phyloP scores from a whole-genome alignment of 176 grass and related monocot genomes.

The Saccharum spontaneum region DNA sequence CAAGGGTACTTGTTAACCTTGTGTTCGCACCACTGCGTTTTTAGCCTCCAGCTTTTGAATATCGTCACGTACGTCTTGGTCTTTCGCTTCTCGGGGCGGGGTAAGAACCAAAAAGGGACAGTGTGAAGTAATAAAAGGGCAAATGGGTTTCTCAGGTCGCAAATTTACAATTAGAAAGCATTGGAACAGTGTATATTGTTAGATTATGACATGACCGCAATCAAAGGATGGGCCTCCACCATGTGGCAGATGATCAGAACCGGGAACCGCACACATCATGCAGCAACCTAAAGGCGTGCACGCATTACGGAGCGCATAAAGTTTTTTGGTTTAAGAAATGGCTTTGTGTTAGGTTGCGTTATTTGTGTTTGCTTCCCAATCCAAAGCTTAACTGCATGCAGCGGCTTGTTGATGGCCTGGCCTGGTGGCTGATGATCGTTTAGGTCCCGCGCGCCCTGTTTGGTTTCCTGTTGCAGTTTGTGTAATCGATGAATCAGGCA shows the following conservation, averaged over 20 bases:
- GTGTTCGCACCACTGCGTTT: neutral
- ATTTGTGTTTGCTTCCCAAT: conserved; percentile 10
- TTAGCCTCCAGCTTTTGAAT: neutral
- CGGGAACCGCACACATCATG: neutral
- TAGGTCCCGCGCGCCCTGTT: conserved; percentile 10
- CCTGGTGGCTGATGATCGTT: conserved; percentile 4
- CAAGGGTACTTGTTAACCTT: too few species aligned
- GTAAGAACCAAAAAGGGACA: neutral
- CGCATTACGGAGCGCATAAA: conserved; percentile 19
- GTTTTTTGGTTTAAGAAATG: neutral
- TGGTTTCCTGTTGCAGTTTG: conserved; percentile 22
- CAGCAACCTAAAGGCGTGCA: neutral
- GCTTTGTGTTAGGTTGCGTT: conserved; percentile 1
- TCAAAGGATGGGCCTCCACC: conserved; percentile 39
- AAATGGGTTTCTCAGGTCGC: neutral
- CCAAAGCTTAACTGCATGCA: neutral
- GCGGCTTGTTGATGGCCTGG: neutral
- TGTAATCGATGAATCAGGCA: conserved; percentile 33
- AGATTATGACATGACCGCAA: conserved; percentile 38
- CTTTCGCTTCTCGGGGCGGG: neutral
- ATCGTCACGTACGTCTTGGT: neutral
- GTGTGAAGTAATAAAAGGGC: neutral
- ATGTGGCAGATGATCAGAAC: conserved; percentile 29
- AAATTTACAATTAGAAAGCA: conserved; percentile 27
- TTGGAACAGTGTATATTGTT: neutral